A percentile compares a stretch with the other conserved stretches of the same genome.
Conservation (phyloP, 441 rosid species). For the Monsonia emarginata region DNA sequence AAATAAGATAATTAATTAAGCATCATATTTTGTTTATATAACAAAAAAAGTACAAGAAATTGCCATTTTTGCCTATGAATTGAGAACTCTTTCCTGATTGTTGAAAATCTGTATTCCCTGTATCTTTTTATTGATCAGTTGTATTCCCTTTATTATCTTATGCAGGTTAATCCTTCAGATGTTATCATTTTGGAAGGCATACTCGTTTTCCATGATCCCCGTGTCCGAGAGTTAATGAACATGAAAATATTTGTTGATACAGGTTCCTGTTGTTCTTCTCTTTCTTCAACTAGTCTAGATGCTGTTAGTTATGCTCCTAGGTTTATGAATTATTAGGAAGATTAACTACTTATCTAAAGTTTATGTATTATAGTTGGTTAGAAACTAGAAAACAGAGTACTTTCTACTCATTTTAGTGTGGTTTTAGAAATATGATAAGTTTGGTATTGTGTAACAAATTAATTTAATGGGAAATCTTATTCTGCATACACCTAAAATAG, state of each 20-base stretch:
- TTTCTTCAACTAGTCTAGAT: background rate
- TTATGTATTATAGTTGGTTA: background rate
- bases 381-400: background rate
- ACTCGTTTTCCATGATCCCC: conserved; percentile 85
- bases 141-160: too few relatives aligned
- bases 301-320: background rate
- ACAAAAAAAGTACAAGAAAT: too few relatives aligned
- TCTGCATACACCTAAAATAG: too few relatives aligned
- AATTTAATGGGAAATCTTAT: too few relatives aligned
- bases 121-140: too few relatives aligned
- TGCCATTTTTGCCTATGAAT: background rate
- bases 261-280: conserved; percentile 38
- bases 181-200: conserved; percentile 96
- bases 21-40: too few relatives aligned
- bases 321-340: background rate
- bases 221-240: conserved; percentile 85
- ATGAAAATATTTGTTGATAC: conserved; percentile 99
- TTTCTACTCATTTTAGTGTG: background rate
- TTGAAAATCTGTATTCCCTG: background rate
- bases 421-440: background rate
- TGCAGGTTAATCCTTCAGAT: conserved; percentile 93
- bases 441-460: background rate
- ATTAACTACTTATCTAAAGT: background rate
- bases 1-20: too few relatives aligned
- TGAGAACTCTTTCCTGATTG: background rate